A percentile compares a stretch with the other conserved stretches of the same genome.
Conservation (phyloP, 768 basidiomycete species). For the Porpolomopsis calyptriformis region DNA sequence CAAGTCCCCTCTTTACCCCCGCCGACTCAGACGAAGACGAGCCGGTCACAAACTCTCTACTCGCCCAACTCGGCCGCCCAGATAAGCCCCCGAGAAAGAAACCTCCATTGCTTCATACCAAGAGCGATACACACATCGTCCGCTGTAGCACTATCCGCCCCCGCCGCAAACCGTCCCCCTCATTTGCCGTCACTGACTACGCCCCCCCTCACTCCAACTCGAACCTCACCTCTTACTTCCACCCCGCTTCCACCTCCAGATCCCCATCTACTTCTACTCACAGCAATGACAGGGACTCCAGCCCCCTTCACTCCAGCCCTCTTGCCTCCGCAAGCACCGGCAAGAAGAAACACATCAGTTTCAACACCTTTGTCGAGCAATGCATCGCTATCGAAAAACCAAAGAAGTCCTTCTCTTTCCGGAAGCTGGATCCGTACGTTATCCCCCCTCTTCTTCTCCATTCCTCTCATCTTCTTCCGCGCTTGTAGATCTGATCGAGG, state of each 20-base stretch:
- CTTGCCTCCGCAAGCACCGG: neutral
- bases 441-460: too few species aligned
- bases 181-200: conserved; percentile 41
- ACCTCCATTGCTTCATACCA: conserved; percentile 67
- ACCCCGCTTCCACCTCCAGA: conserved; percentile 1
- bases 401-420: conserved; percentile 20
- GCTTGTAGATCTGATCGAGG: too few species aligned
- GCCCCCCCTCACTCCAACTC: conserved; percentile 8
- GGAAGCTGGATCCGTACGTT: conserved; percentile 12
- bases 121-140: conserved; percentile 78
- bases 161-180: conserved; percentile 61
- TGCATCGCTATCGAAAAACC: conserved; percentile 86
- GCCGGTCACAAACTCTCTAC: conserved; percentile 18
- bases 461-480: too few species aligned
- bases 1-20: conserved; percentile 54
- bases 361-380: conserved; percentile 97
- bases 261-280: neutral
- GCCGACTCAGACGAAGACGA: conserved; percentile 45
- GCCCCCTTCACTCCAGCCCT: neutral
- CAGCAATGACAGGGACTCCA: neutral
- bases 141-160: conserved; percentile 38
- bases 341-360: conserved; percentile 86
- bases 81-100: conserved; percentile 19
- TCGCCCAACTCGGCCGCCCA: neutral
- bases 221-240: conserved; percentile 4